Percentiles rank a stretch among this genome's conserved stretches.
phyloP scores from a whole-genome alignment of 2,329 filamentous ascomycete genomes.

The Domatiomyces globalis region DNA sequence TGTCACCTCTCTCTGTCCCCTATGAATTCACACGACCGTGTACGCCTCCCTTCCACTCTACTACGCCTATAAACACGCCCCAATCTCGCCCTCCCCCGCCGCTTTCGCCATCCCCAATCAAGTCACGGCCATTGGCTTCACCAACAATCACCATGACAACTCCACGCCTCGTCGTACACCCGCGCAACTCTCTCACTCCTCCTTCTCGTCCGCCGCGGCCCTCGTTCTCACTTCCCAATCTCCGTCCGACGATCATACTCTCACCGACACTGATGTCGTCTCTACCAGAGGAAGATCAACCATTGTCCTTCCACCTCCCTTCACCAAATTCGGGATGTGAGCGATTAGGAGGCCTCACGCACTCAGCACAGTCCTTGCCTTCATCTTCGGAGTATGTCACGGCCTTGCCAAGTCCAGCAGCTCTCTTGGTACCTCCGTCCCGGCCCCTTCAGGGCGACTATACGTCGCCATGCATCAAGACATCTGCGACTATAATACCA shows the following conservation, averaged over 20 bases:
- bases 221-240: slow-evolving; percentile 10
- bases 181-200: background rate
- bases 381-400: slow-evolving; percentile 3
- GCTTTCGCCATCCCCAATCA: background rate
- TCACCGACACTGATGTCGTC: slow-evolving; percentile 7
- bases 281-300: slow-evolving; percentile 6
- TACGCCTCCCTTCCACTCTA: background rate
- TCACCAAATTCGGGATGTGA: background rate
- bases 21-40: background rate
- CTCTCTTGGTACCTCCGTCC: background rate
- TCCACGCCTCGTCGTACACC: slow-evolving; percentile 1
- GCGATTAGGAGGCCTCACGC: background rate
- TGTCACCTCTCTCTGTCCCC: background rate
- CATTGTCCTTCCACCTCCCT: slow-evolving; percentile 1
- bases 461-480: background rate
- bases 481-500: no score
- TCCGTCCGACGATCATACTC: slow-evolving; percentile 13
- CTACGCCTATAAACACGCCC: background rate
- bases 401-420: slow-evolving; percentile 1
- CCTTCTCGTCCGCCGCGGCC: slow-evolving; percentile 15
- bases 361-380: background rate
- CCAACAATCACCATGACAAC: background rate
- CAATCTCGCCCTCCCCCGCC: background rate
- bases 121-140: slow-evolving; percentile 2
- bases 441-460: background rate